A percentile compares a stretch with the other conserved stretches of the same genome.
These are phyloP conservation scores for Endoconidiophora polonica DNA, from an alignment of 2,329 filamentous ascomycete genomes.

Conservation along the genomic window DNA sequence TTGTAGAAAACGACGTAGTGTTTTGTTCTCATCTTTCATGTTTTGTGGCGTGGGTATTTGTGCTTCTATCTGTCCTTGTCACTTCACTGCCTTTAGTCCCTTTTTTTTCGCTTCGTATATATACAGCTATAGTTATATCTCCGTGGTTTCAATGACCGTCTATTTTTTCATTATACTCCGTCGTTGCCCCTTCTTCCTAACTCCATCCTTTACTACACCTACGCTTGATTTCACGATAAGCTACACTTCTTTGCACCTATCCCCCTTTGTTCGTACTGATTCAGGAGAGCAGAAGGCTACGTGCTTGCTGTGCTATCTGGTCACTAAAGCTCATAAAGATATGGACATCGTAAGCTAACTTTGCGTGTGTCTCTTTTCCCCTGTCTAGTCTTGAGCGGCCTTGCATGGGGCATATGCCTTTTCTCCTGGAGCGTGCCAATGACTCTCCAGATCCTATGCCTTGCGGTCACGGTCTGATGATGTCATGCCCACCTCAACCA, in stretches of 20 bases:
- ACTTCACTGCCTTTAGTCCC: neutral
- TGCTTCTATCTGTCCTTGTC: neutral
- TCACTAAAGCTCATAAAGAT: neutral
- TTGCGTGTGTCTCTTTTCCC: conserved; percentile 9
- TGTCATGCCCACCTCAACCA: conserved; percentile 63
- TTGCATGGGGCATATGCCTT: conserved; percentile 82
- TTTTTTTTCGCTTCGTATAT: neutral
- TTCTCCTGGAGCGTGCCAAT: conserved; percentile 41
- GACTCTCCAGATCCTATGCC: conserved; percentile 28
- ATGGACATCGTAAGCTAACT: conserved; percentile 8
- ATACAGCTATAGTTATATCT: neutral
- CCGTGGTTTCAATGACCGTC: too few species aligned
- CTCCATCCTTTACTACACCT: too few species aligned
- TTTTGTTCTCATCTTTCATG: neutral
- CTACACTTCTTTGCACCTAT: too few species aligned
- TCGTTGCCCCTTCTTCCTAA: too few species aligned
- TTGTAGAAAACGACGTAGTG: neutral
- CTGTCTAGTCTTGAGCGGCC: conserved; percentile 67
- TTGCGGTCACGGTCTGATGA: conserved; percentile 88
- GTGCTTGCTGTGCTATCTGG: neutral
- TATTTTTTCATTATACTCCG: too few species aligned
- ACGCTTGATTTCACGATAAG: too few species aligned
- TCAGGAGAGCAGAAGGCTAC: neutral
- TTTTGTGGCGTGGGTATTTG: too few species aligned
- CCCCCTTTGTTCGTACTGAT: neutral